Conservation (phyloP, 495 filamentous ascomycete genomes). For the Trichoderma virens region DNA sequence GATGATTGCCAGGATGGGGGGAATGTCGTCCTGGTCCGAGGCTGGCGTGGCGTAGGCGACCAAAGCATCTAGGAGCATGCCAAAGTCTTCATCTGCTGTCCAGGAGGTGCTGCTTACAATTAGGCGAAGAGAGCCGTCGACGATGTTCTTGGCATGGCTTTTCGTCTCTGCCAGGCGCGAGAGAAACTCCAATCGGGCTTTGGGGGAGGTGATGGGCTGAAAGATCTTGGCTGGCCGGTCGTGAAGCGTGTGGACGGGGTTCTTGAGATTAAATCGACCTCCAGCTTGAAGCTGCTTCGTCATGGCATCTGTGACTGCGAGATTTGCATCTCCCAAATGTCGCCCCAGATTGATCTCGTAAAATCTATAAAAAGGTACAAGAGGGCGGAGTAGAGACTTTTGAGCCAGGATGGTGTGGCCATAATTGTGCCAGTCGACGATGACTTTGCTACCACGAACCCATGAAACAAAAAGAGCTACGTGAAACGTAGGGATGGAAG, state of each 20-base stretch:
- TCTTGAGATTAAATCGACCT: slow-evolving; percentile 50
- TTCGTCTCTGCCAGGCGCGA: slow-evolving; percentile 48
- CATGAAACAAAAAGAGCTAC: slow-evolving; percentile 65
- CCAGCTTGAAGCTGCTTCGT: slow-evolving; percentile 53
- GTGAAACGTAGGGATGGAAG: slow-evolving; percentile 82
- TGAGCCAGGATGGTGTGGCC: slow-evolving; percentile 85
- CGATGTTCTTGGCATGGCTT: slow-evolving; percentile 46
- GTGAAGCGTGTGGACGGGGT: slow-evolving; percentile 66
- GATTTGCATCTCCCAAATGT: slow-evolving; percentile 56
- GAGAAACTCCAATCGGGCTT: slow-evolving; percentile 52
- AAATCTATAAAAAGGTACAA: slow-evolving; percentile 64
- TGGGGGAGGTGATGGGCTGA: slow-evolving; percentile 49
- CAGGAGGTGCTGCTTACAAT: slow-evolving; percentile 90
- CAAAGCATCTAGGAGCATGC: slow-evolving; percentile 77
- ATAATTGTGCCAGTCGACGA: slow-evolving; percentile 99
- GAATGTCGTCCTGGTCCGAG: slow-evolving; percentile 18
- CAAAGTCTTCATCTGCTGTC: slow-evolving; percentile 96
- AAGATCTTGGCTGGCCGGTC: slow-evolving; percentile 84
- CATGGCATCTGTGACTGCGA: slow-evolving; percentile 91
- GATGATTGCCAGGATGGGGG: slow-evolving; percentile 70
- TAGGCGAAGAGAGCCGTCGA: slow-evolving; percentile 50
- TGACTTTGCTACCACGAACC: slow-evolving; percentile 69
- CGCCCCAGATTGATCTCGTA: slow-evolving; percentile 70
- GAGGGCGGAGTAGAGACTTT: slow-evolving; percentile 54
- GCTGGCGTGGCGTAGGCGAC: slow-evolving; percentile 49